Conservation (phyloP, 192 early-diverging fungal species). For the Mortierella antarctica region DNA sequence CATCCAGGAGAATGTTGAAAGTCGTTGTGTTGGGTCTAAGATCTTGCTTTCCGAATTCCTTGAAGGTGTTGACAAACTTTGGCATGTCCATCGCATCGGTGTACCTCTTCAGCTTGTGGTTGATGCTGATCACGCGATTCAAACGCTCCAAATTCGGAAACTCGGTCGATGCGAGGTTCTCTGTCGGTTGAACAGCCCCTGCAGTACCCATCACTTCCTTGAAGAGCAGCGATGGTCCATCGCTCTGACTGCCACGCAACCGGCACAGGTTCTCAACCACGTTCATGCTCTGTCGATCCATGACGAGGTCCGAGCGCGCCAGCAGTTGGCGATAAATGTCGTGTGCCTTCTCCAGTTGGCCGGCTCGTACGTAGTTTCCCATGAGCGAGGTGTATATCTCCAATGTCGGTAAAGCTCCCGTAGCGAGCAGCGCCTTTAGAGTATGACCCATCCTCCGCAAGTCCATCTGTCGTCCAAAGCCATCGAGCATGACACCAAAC, state of each 20-base stretch:
- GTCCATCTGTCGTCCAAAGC: conserved; percentile 39
- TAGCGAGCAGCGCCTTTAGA: conserved; percentile 6
- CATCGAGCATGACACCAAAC: conserved; percentile 30
- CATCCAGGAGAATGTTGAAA: conserved; percentile 26
- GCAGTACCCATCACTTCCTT: not conserved
- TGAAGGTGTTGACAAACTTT: conserved; percentile 12
- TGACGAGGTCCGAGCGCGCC: conserved; percentile 3
- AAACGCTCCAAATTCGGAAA: not conserved
- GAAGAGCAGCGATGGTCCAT: not conserved
- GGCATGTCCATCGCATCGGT: conserved; percentile 8
- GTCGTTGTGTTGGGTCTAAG: conserved; percentile 30
- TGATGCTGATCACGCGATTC: conserved; percentile 13
- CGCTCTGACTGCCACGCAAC: not conserved
- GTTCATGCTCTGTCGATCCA: conserved; percentile 24
- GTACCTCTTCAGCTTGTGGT: conserved; percentile 27
- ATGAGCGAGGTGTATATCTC: conserved; percentile 47
- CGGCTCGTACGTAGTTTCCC: conserved; percentile 34
- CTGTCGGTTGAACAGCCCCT: too few species aligned
- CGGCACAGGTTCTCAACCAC: conserved; percentile 22
- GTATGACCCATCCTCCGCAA: conserved; percentile 15
- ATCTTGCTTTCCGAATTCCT: not conserved
- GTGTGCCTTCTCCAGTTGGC: conserved; percentile 13
- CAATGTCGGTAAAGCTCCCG: conserved; percentile 17
- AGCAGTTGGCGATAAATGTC: conserved; percentile 21
- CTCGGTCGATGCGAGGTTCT: too few species aligned